Evolutionary conservation across 2,329 filamentous ascomycete species (phyloP), one percentile per base, ranked within the genome.

Genomic region (Fulvia fulva): DNA sequence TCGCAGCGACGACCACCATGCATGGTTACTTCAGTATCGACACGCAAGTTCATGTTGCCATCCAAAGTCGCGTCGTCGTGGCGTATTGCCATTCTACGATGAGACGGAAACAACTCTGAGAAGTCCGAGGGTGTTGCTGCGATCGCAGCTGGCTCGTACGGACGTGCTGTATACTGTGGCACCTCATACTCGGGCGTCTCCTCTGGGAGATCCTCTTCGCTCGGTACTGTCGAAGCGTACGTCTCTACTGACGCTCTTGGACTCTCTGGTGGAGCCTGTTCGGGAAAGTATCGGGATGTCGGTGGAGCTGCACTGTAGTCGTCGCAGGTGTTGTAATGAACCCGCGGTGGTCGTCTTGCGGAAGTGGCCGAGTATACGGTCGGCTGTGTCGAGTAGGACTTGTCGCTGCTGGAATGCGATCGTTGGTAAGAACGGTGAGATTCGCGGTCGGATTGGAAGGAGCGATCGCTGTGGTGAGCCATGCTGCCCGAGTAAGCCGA

Each of bases 41-140:
- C 82, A 30, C 92, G 87, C 57, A 99, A 81, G 72, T 97, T 97
- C 91, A 97, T 95, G 79, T 97, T 96, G 34, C 93, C 93, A 72
- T 99, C 93, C 3, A 87, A 76, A 0, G 91, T 94, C 51, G 90
- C 85, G 74, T 97, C 91, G 71, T 97, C 94, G 71, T 97, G 93
- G 26, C 89, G 86, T 69, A 99, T 91, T 34, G 85, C 84, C 53
- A 97, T 78, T 56, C 89, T 84, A 71, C 91, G 86, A 65, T 87
- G 83, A 8, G 92, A 95, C 11, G 94, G 93, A 73, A 97, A 99
- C 54, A 96, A 83, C 55, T 87, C 82, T 25, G 86, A 87, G 72
- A 97, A 97, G 65, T 92, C 87, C 58, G 87, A 81, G 3, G 93
- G 88, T 1, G 87, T 92, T 1, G 91, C 90, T 11, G 91, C 83